Evolutionary conservation across 768 basidiomycete species (phyloP).

Genomic region (Pulveroboletus sp.): DNA sequence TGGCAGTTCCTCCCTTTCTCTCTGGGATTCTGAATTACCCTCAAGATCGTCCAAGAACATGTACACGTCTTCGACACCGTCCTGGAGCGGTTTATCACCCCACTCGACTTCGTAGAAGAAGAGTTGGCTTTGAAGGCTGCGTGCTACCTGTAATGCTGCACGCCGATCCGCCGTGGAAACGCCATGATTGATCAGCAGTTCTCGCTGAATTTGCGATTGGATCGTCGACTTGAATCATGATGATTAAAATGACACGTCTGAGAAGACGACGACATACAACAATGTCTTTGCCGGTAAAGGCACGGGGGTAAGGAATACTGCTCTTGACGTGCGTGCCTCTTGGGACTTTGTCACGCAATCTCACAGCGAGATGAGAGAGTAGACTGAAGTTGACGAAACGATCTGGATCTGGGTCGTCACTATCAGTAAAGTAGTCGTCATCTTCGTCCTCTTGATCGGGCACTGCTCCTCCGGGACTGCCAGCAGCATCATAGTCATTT

Average conservation of each 20-base stretch:
- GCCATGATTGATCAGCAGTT: slow-evolving; percentile 73
- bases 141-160: slow-evolving; percentile 83
- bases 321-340: slow-evolving; percentile 88
- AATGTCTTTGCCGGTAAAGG: slow-evolving; percentile 93
- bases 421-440: slow-evolving; percentile 36
- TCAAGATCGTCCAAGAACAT: slow-evolving; percentile 86
- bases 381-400: slow-evolving; percentile 88
- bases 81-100: slow-evolving; percentile 77
- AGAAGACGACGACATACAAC: slow-evolving; percentile 58
- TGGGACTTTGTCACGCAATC: slow-evolving; percentile 87
- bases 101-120: slow-evolving; percentile 98
- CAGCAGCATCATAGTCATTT: slow-evolving; percentile 17
- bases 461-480: slow-evolving; percentile 15
- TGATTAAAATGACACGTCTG: neutral
- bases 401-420: slow-evolving; percentile 63
- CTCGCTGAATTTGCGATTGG: slow-evolving; percentile 82
- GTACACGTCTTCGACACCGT: slow-evolving; percentile 91
- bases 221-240: slow-evolving; percentile 69
- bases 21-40: slow-evolving; percentile 55
- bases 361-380: slow-evolving; percentile 85
- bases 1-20: slow-evolving; percentile 71
- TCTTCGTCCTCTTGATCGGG: slow-evolving; percentile 29
- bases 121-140: slow-evolving; percentile 86
- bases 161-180: slow-evolving; percentile 76
- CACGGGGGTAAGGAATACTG: slow-evolving; percentile 83